A percentile compares a stretch with the other conserved stretches of the same genome.
These are phyloP conservation scores for Phytophthora agathidicida DNA, from an alignment of 352 stramenopile genomes.

Conservation along the genomic window DNA sequence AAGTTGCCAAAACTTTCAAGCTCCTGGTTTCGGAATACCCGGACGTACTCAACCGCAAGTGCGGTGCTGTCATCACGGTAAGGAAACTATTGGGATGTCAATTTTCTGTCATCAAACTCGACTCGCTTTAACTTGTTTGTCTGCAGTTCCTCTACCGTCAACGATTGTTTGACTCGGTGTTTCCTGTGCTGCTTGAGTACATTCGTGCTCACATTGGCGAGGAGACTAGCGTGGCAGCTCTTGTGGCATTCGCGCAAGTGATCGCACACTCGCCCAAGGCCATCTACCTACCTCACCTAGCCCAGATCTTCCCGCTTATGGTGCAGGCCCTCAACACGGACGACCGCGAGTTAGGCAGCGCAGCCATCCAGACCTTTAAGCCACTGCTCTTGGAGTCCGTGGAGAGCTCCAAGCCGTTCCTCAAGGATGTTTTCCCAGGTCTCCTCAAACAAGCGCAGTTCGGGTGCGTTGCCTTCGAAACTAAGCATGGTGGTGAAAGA, in stretches of 20 bases:
- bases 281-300: conserved; percentile 75
- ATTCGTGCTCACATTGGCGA: conserved; percentile 52
- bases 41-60: conserved; percentile 87
- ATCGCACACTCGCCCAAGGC: conserved; percentile 84
- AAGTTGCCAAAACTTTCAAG: conserved; percentile 84
- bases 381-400: conserved; percentile 77
- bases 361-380: conserved; percentile 83
- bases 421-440: conserved; percentile 85
- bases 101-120: background rate
- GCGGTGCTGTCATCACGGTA: conserved; percentile 82
- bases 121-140: background rate
- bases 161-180: conserved; percentile 81
- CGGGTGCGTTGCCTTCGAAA: conserved; percentile 45
- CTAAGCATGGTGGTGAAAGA: background rate
- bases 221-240: conserved; percentile 58
- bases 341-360: conserved; percentile 69
- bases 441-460: conserved; percentile 84
- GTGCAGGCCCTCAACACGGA: conserved; percentile 84
- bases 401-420: conserved; percentile 81
- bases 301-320: conserved; percentile 85
- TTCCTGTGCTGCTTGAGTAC: conserved; percentile 69
- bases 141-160: conserved; percentile 80
- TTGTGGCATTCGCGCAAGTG: conserved; percentile 81
- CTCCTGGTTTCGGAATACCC: conserved; percentile 79
- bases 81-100: background rate